These are phyloP conservation scores for Xylaria sp. DNA, from an alignment of 2,329 filamentous ascomycete species.

Conservation along the genomic window DNA sequence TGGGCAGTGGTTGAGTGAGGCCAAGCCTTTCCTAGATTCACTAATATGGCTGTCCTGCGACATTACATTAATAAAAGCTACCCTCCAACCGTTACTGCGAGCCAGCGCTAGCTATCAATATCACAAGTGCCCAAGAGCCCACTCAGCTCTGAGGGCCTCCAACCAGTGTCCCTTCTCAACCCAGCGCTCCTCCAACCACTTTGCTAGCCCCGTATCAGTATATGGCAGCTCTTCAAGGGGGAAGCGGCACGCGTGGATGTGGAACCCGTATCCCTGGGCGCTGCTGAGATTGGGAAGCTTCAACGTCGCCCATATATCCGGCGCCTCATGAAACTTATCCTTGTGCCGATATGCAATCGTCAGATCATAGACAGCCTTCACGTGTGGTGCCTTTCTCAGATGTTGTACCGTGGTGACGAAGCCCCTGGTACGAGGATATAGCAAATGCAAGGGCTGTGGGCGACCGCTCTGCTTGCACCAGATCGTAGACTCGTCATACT, in stretches of 20 bases:
- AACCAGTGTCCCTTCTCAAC: conserved; percentile 57
- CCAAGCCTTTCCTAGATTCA: conserved; percentile 13
- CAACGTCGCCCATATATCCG: conserved; percentile 57
- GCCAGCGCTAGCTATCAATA: background rate
- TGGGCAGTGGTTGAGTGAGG: conserved; percentile 11
- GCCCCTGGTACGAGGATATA: conserved; percentile 63
- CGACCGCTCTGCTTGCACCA: conserved; percentile 57
- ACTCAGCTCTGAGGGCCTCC: conserved; percentile 47
- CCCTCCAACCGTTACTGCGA: conserved; percentile 4
- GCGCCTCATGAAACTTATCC: conserved; percentile 47
- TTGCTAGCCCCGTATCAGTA: conserved; percentile 51
- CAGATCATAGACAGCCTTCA: conserved; percentile 59
- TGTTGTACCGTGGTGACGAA: conserved; percentile 63
- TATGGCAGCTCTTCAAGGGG: conserved; percentile 50
- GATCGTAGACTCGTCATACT: conserved; percentile 52
- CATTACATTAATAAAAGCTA: no score
- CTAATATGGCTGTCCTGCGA: no score
- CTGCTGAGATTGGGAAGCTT: conserved; percentile 44
- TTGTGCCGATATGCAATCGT: conserved; percentile 56
- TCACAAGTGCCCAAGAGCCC: conserved; percentile 34
- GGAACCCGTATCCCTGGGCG: conserved; percentile 48
- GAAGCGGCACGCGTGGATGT: conserved; percentile 54
- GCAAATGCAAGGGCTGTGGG: conserved; percentile 57
- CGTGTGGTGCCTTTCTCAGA: conserved; percentile 52
- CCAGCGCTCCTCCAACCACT: conserved; percentile 57